Base-by-base conservation (phyloP, 2,329 filamentous ascomycete genomes). In the Colletotrichum echinochloae region DNA sequence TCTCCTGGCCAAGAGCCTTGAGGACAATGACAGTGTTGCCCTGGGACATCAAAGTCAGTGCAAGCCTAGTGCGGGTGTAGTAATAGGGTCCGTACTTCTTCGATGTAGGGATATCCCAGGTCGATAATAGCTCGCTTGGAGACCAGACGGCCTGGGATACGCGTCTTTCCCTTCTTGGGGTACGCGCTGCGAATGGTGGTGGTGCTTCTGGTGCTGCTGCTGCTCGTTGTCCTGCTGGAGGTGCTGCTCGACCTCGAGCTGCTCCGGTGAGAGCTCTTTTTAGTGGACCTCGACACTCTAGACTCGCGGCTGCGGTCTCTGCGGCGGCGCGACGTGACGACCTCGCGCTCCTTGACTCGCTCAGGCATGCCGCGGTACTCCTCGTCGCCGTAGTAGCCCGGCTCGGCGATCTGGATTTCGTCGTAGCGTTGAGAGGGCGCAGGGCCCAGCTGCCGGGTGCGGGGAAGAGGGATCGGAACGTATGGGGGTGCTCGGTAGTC, bases 111-210 rank as follows among this genome's bases (percentile, higher is more conserved):
- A 80, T 97, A 97, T 16, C 93, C 92, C 18, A 97, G 85, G 73
- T 97, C 93, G 72, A 93, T 91, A 41, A 98, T 88, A 1, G 94
- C 95, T 72, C 91, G 87, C 78, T 92, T 92, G 73, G 93, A 92
- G 18, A 97, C 93, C 70, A 97, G 85, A 66, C 92, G 89, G 70
- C 89, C 90, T 0, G 95, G 95, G 79, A 98, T 94, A 75, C 93
- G 90, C 18, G 95, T 98, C 86, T 95, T 97, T 76, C 95, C 95
- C 79, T 92, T 94, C 82, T 93, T 92, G 12, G 92, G 92, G 73
- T 92, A 94, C 67, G 90, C 87, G 79, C 83, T 88, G 76, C 83
- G 86, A n/a, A 85, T 79, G 12, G 85, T 85, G 2, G 86, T 87
- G 30, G 83, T 84, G 26, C 83, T 84, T 67, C 80, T 84, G 72